Percentiles rank a stretch among this genome's conserved stretches.
Conservation (phyloP, 495 filamentous ascomycete species). For the Aspergillus saccharolyticus region DNA sequence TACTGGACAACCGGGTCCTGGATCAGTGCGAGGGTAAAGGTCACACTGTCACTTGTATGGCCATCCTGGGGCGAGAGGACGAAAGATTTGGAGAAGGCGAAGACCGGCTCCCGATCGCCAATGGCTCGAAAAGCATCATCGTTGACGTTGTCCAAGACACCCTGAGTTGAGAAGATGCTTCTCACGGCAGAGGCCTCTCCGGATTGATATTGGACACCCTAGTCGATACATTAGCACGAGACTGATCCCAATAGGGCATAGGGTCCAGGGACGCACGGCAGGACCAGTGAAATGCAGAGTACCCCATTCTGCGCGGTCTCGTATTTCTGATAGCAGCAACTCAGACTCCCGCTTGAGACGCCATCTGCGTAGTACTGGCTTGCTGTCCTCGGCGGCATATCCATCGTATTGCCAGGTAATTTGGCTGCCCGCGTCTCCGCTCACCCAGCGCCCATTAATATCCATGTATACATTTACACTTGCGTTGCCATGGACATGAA, state of each 20-base stretch:
- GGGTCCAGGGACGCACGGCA: constrained; percentile 32
- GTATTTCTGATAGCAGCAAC: constrained; percentile 66
- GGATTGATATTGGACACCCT: constrained; percentile 60
- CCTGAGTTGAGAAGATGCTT: constrained; percentile 65
- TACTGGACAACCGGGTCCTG: constrained; percentile 85
- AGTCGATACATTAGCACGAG: constrained; percentile 15
- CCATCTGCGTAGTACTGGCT: constrained; percentile 51
- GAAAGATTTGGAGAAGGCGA: constrained; percentile 86
- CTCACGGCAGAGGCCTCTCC: constrained; percentile 66
- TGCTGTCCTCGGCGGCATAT: constrained; percentile 26
- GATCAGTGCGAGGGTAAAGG: constrained; percentile 78
- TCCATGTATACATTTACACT: constrained; percentile 83
- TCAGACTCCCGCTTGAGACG: constrained; percentile 60
- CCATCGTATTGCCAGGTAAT: constrained; percentile 64
- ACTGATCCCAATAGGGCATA: not conserved
- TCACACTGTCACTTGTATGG: constrained; percentile 45
- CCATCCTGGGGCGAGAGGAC: constrained; percentile 30
- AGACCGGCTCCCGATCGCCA: constrained; percentile 81
- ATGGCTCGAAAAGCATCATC: constrained; percentile 64
- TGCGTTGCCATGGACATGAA: constrained; percentile 65
- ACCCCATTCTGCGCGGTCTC: constrained; percentile 85
- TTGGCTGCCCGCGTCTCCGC: constrained; percentile 60
- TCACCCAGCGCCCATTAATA: constrained; percentile 85
- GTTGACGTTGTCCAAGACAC: constrained; percentile 59
- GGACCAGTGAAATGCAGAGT: constrained; percentile 75